A percentile compares a stretch with the other conserved stretches of the same genome.
Evolutionary conservation across 1,284 basidiomycete species (phyloP).

Genomic region (Trametes hirsuta): DNA sequence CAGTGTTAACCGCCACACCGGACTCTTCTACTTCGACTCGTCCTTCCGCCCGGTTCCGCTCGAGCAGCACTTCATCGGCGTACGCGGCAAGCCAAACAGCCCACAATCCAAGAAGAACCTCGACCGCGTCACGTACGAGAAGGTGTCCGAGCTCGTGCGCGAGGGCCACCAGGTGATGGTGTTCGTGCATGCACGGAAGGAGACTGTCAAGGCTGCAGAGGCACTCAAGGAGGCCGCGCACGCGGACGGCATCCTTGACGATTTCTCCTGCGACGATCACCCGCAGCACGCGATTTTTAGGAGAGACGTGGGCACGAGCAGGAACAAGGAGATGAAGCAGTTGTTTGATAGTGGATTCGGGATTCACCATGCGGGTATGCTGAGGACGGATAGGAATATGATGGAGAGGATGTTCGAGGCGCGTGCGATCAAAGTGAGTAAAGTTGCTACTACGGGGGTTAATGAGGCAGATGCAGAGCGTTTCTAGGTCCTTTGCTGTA

Average conservation of each 20-base stretch:
- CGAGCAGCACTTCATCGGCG: slow-evolving; percentile 97
- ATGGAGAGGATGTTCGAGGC: slow-evolving; percentile 96
- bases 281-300: slow-evolving; percentile 80
- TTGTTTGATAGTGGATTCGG: slow-evolving; percentile 94
- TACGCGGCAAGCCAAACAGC: slow-evolving; percentile 90
- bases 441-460: neutral
- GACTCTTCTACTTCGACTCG: slow-evolving; percentile 98
- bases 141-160: slow-evolving; percentile 82
- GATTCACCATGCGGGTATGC: slow-evolving; percentile 99
- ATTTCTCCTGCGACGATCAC: slow-evolving; percentile 83
- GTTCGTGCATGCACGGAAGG: slow-evolving; percentile 98
- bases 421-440: slow-evolving; percentile 82
- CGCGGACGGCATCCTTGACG: slow-evolving; percentile 73
- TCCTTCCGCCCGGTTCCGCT: slow-evolving; percentile 97
- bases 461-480: slow-evolving; percentile 7
- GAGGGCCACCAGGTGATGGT: slow-evolving; percentile 99
- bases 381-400: slow-evolving; percentile 92
- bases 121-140: slow-evolving; percentile 90
- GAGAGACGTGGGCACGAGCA: slow-evolving; percentile 76
- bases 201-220: slow-evolving; percentile 93
- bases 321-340: slow-evolving; percentile 97
- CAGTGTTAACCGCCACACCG: slow-evolving; percentile 87
- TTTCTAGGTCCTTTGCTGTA: slow-evolving; percentile 93
- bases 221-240: slow-evolving; percentile 84
- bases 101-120: slow-evolving; percentile 81